Evolutionary conservation across 192 early-diverging fungal genomes (phyloP), one percentile per base, ranked within the genome.

Genomic region (Hyaloraphidium curvatum): DNA sequence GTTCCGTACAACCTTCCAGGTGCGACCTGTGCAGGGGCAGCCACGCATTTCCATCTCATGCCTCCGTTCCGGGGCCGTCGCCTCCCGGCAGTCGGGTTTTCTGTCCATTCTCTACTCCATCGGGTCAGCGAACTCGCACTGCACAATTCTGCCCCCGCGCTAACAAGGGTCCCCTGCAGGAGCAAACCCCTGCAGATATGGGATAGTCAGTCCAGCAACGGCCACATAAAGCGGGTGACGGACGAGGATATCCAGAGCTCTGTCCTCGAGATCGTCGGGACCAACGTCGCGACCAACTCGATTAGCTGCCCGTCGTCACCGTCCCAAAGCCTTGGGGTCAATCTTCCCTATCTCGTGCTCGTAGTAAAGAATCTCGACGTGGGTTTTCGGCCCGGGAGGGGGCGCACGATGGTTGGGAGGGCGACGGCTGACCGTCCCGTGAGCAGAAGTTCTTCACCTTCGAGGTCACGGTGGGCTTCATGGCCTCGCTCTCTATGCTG

Each of bases 91-190:
- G 87, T 84, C 84, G 2, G 88, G 88, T 11, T 84, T 88, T 61
- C 69, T 91, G 31, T 91, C 88, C 19, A 80, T 91, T 56, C 73
- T 91, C 27, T 91, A 91, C 62, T 84, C 81, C 60, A 74, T 87
- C 54, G 85, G 84, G 83, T 86, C 76, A 61, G 64, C 3, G 2
- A 4, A 21, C 39, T 33, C 28, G 26, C 22, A 31, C 28, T 5
- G 14, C 52, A 11, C 31, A 21, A 17, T 30, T 41, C 17, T 27
- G 17, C 11, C 3, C 7, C 27, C 16, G 30, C 21, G n/a, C 25
- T 54, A 4, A 11, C 23, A 50, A 30, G 25, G 35, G 40, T 19
- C 31, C 1, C 9, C 56, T 39, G 31, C 37, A 73, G 72, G 29
- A 78, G 73, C 30, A 82, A 74, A 56, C 83, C 76, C 26, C 66